phyloP scores from a whole-genome alignment of 225 moss, liverwort and hornwort genomes.

The Rhytidiadelphus loreus region DNA sequence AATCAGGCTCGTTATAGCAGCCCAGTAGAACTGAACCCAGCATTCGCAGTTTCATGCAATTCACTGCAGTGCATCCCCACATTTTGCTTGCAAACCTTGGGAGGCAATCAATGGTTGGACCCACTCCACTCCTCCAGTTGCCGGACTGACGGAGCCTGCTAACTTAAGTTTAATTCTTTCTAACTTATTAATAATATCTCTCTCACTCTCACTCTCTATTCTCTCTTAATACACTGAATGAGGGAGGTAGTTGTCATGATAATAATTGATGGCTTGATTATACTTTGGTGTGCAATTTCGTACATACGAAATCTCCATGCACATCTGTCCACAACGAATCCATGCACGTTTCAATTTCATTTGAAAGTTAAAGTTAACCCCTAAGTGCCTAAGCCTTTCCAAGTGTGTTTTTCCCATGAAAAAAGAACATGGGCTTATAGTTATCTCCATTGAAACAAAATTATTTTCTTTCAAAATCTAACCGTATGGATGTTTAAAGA shows the following conservation, averaged over 20 bases:
- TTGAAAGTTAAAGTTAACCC: neutral
- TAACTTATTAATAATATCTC: too few relatives aligned
- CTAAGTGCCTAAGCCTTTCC: too few relatives aligned
- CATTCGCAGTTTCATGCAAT: neutral
- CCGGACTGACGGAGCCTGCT: neutral
- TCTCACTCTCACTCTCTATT: too few relatives aligned
- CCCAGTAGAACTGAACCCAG: neutral
- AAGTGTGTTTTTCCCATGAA: too few relatives aligned
- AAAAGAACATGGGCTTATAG: too few relatives aligned
- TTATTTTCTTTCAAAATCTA: too few relatives aligned
- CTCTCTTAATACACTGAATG: too few relatives aligned
- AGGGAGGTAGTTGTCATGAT: neutral
- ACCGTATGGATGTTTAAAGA: too few relatives aligned
- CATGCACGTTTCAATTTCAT: neutral
- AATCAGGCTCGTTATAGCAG: neutral
- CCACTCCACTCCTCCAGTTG: neutral
- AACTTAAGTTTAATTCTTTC: too few relatives aligned
- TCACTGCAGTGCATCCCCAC: neutral
- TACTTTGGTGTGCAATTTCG: neutral
- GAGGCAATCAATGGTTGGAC: neutral
- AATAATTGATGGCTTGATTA: neutral
- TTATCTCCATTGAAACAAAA: too few relatives aligned
- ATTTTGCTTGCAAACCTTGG: neutral
- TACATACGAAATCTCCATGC: neutral
- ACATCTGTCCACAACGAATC: neutral